Conservation (phyloP, 78 protist genomes). For the Capsaspora owczarzaki region DNA sequence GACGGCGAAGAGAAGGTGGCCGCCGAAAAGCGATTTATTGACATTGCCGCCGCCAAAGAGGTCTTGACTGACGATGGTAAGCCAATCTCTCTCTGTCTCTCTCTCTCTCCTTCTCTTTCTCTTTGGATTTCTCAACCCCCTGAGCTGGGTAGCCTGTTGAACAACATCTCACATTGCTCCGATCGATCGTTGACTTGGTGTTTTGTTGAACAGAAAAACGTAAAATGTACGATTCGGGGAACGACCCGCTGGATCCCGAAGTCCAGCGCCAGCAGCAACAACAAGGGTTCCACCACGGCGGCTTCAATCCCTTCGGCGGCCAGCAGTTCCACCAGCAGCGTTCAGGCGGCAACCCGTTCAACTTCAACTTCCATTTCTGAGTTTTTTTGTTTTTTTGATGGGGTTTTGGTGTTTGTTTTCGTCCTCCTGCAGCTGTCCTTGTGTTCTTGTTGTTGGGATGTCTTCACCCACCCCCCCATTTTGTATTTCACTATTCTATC, state of each 20-base stretch:
- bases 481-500: too few relatives aligned
- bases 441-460: too few relatives aligned
- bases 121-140: neutral
- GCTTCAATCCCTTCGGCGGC: conserved; percentile 3
- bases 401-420: too few relatives aligned
- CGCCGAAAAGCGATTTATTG: neutral
- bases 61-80: neutral
- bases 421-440: too few relatives aligned
- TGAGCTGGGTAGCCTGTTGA: neutral
- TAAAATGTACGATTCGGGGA: neutral
- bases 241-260: neutral
- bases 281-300: neutral
- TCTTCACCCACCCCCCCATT: too few relatives aligned
- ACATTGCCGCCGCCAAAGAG: conserved; percentile 9
- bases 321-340: too few relatives aligned
- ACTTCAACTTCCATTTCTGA: neutral
- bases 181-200: too few relatives aligned
- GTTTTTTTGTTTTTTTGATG: too few relatives aligned
- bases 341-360: too few relatives aligned
- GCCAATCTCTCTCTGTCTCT: neutral
- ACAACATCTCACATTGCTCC: neutral
- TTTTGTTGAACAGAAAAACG: neutral
- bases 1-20: neutral
- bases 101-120: neutral
- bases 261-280: neutral